phyloP scores from a whole-genome alignment of 805 yeast genomes.

The Cyberlindnera maritima region DNA sequence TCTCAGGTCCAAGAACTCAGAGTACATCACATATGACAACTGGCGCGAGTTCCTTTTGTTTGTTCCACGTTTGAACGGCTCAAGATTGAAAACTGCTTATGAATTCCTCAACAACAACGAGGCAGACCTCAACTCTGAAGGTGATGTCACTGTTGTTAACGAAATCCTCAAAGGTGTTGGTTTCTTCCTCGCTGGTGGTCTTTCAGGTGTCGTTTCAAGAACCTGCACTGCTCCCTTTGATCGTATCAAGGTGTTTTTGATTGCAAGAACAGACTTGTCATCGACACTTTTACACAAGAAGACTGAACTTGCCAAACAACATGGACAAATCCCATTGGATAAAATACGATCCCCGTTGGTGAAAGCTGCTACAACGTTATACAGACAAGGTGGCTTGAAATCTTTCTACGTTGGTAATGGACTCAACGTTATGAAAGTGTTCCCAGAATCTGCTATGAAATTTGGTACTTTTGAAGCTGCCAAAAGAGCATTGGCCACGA shows the following conservation, averaged over 20 bases:
- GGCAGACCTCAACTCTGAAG: conserved; percentile 85
- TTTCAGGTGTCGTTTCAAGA: conserved; percentile 93
- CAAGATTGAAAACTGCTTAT: conserved; percentile 78
- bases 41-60: conserved; percentile 80
- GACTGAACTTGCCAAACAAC: conserved; percentile 42
- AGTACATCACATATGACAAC: conserved; percentile 77
- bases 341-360: conserved; percentile 70
- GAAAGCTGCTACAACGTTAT: conserved; percentile 77
- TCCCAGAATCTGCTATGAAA: conserved; percentile 97
- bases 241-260: conserved; percentile 87
- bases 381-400: conserved; percentile 82
- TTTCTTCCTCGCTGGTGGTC: conserved; percentile 90
- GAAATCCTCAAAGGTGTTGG: conserved; percentile 84
- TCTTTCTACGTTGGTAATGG: conserved; percentile 97
- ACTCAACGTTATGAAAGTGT: conserved; percentile 84
- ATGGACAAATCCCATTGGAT: conserved; percentile 34
- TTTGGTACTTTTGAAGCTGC: conserved; percentile 93
- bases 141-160: conserved; percentile 82
- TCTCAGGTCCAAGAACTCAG: conserved; percentile 47
- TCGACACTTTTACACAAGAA: conserved; percentile 65
- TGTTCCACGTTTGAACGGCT: conserved; percentile 78
- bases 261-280: conserved; percentile 82
- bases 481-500: conserved; percentile 63
- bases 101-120: conserved; percentile 71
- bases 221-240: conserved; percentile 98